Conservation (phyloP, 495 filamentous ascomycete genomes). For the Clohesyomyces aquaticus region DNA sequence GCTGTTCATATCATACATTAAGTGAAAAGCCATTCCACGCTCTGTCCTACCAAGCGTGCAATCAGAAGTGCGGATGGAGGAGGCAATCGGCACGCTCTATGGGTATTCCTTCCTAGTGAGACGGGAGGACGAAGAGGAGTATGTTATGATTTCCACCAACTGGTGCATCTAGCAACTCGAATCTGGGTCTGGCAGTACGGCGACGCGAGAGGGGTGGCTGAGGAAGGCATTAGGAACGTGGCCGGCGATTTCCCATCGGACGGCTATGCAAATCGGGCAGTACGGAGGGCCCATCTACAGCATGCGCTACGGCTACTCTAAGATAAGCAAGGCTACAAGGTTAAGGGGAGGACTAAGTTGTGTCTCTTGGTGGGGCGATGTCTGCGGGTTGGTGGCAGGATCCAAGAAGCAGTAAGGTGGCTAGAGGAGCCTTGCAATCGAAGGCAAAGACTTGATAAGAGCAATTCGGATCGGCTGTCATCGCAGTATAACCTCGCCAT, state of each 20-base stretch:
- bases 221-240: conserved; percentile 25
- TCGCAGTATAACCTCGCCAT: conserved; percentile 45
- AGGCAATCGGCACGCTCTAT: conserved; percentile 39
- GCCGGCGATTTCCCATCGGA: conserved; percentile 34
- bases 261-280: conserved; percentile 34
- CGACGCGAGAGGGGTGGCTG: conserved; percentile 13
- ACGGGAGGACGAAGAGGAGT: conserved; percentile 24
- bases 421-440: conserved; percentile 22
- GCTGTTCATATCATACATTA: conserved; percentile 39
- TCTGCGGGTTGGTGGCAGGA: conserved; percentile 32
- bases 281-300: conserved; percentile 46
- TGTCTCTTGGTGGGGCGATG: conserved; percentile 34
- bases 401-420: conserved; percentile 32
- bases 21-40: conserved; percentile 46
- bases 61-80: conserved; percentile 33
- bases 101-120: conserved; percentile 39
- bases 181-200: conserved; percentile 43
- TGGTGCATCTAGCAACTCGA: conserved; percentile 44
- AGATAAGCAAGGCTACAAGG: conserved; percentile 1
- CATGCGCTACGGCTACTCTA: conserved; percentile 41
- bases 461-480: conserved; percentile 41
- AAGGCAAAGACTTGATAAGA: conserved; percentile 39
- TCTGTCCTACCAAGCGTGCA: conserved; percentile 40
- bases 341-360: conserved; percentile 21
- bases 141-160: conserved; percentile 41